These are phyloP conservation scores for Phytophthora foliorum DNA, from an alignment of 352 stramenopile species.

Conservation along the genomic window DNA sequence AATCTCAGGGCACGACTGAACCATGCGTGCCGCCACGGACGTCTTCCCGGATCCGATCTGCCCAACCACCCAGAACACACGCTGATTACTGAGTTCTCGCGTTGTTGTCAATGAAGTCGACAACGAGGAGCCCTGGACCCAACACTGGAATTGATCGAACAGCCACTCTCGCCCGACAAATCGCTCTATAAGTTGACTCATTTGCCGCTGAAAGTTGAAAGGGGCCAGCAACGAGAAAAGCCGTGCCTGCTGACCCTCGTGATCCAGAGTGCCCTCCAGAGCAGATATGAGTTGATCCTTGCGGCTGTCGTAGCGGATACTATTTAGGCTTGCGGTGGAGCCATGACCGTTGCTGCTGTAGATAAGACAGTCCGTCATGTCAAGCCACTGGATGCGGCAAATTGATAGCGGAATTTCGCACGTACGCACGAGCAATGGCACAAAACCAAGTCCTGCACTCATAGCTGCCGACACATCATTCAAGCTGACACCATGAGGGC, in stretches of 20 bases:
- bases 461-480: slow-evolving; percentile 84
- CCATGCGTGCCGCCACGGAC: slow-evolving; percentile 68
- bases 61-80: slow-evolving; percentile 79
- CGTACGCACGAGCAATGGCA: slow-evolving; percentile 75
- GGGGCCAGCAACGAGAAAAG: slow-evolving; percentile 74
- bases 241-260: slow-evolving; percentile 76
- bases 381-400: slow-evolving; percentile 86
- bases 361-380: slow-evolving; percentile 75
- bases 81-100: slow-evolving; percentile 25
- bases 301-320: slow-evolving; percentile 58
- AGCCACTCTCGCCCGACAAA: slow-evolving; percentile 77
- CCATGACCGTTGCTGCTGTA: slow-evolving; percentile 36
- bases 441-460: slow-evolving; percentile 71
- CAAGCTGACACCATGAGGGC: slow-evolving; percentile 68
- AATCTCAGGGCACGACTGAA: slow-evolving; percentile 75
- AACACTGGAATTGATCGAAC: slow-evolving; percentile 55
- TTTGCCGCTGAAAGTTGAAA: slow-evolving; percentile 80
- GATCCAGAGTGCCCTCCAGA: slow-evolving; percentile 68
- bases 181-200: slow-evolving; percentile 72
- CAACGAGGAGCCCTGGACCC: slow-evolving; percentile 48
- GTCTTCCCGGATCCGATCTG: slow-evolving; percentile 81
- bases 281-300: slow-evolving; percentile 65
- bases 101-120: background rate
- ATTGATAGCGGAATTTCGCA: slow-evolving; percentile 86
- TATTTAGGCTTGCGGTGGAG: slow-evolving; percentile 47